Conservation (phyloP, 768 basidiomycete species). For the Ramaria rubella region DNA sequence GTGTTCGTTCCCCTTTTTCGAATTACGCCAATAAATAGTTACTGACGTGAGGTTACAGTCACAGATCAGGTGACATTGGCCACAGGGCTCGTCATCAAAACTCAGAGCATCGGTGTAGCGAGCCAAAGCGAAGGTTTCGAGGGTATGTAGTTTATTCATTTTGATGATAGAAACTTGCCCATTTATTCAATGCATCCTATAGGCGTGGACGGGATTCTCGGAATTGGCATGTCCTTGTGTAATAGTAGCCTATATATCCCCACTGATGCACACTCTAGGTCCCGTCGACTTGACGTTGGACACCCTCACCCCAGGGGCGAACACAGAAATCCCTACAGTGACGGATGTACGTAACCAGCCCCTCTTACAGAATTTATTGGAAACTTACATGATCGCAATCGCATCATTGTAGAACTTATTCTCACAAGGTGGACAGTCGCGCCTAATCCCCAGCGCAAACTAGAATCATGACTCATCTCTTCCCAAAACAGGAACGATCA, state of each 20-base stretch:
- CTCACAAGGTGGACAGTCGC: neutral
- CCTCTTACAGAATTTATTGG: conserved; percentile 16
- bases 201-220: conserved; percentile 11
- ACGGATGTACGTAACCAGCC: neutral
- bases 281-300: conserved; percentile 10
- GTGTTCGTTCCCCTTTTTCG: neutral
- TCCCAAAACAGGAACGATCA: neutral
- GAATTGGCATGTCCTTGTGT: neutral
- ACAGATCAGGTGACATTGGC: conserved; percentile 23
- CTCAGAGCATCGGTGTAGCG: conserved; percentile 26
- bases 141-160: neutral
- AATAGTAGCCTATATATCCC: neutral
- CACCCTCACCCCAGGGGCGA: neutral
- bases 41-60: neutral
- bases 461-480: neutral
- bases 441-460: neutral
- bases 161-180: neutral
- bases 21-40: neutral
- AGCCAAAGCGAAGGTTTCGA: neutral
- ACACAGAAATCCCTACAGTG: conserved; percentile 8
- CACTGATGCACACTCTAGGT: conserved; percentile 26
- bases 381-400: conserved; percentile 31
- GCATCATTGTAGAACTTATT: neutral
- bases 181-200: no score
- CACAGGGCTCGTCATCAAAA: conserved; percentile 19